Base-by-base conservation (phyloP, 495 filamentous ascomycete genomes). In the Lichina pygmaea region DNA sequence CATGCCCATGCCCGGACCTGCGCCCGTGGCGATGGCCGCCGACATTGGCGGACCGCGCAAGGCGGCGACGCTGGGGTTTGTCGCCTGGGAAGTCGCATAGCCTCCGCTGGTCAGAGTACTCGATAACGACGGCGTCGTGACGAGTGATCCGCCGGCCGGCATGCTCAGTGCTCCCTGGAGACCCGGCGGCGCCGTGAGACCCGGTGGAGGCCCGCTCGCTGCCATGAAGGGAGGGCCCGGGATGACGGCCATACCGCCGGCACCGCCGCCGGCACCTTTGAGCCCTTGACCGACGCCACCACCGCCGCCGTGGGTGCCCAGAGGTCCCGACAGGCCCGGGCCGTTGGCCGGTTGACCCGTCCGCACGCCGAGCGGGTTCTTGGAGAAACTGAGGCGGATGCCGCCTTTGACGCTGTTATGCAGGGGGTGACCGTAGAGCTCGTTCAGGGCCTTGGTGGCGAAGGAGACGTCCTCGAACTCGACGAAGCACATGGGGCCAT, bases 401-500 rank as follows among this genome's bases (percentile, higher is more conserved):
- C 89, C 89, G 38, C 89, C 91, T 56, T 93, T 95, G 55, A 85
- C 72, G 58, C 81, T 89, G 59, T 94, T 95, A 55, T 83, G 82
- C 39, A 97, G 69, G 17, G 72, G 73, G 45, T 80, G 75, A 0
- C 89, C 89, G 51, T 95, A 95, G 13, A 95, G 66, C 47, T 94
- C 84, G 52, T 86, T 81, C 8, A 95, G 66, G 0, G 86, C 78
- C 56, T 91, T 92, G 46, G 89, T 94, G 7, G 89, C 89, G 55
- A 84, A 89, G 17, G 78, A 77, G 39, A 93, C 73, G 55, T 97
- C 86, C 52, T 95, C 89, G 55, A 95, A 97, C 58, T 97, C 91
- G 38, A 97, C 89, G 54, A 95, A 95, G 54, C 89, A 95, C 91
- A 95, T 95, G 10, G 91, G 89, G 0, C 91, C 91, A 54, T 95